Evolutionary conservation across 108 stramenopile genomes (phyloP), one percentile per base, ranked within the genome.

Genomic region (Skeletonema costatum): DNA sequence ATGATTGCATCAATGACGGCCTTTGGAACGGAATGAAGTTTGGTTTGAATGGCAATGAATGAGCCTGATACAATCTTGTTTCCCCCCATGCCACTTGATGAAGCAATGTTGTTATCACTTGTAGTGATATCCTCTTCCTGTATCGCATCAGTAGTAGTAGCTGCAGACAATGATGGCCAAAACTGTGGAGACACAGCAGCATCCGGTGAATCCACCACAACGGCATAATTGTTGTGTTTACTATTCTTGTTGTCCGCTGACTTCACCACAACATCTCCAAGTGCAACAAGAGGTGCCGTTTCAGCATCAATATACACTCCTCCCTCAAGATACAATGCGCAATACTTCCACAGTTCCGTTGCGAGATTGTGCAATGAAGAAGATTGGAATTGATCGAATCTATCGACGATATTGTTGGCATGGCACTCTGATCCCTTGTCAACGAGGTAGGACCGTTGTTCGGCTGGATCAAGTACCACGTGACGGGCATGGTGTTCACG

Each of bases 271-370:
- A 74, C 77, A 42, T 82, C 81, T 0, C 77, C 73, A 38, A 82
- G 35, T 33, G 63, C 73, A 3, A 68, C 71, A 1, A 93, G 66
- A 5, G 82, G 67, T 14, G 86, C 80, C 33, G 78, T 83, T 3
- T 81, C 84, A 5, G 77, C 4, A 84, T 93, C 93, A 16, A 93
- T 36, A 58, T 87, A 90, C 4, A 87, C 64, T 5, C 89, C 88
- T 0, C 88, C 89, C 29, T 80, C 42, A 17, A 69, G 17, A 46
- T 80, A 76, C 50, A 95, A 62, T 3, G 85, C 88, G 60, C 91
- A 91, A 32, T 87, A 95, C 74, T 95, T 95, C 74, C 85, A 86
- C 2, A 95, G 62, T 82, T 95, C 93, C 38, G 68, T 38, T 11
- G 93, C 90, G 51, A 92, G 70, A 66, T 83, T 81, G 2, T 63